Conservation (phyloP, 768 basidiomycete genomes). For the Amanita brunnescens region DNA sequence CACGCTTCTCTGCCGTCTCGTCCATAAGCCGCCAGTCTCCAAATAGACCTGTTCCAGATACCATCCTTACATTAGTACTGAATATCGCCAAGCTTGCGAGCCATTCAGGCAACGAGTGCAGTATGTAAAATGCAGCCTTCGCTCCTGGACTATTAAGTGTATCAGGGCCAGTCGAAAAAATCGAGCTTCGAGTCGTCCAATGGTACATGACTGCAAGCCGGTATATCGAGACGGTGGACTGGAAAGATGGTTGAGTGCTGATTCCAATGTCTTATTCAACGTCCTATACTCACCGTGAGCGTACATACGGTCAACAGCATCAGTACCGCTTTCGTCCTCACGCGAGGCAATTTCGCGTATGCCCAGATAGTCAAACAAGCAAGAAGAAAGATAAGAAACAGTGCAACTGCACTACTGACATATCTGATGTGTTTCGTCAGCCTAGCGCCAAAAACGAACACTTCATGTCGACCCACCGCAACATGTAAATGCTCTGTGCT, state of each 20-base stretch:
- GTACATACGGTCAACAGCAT: slow-evolving; percentile 16
- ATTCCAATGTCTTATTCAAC: neutral
- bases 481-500: slow-evolving; percentile 13
- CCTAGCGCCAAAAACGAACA: neutral
- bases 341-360: slow-evolving; percentile 17
- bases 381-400: slow-evolving; percentile 8
- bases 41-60: slow-evolving; percentile 23
- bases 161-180: slow-evolving; percentile 22
- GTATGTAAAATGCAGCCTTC: slow-evolving; percentile 31
- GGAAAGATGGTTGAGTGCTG: neutral
- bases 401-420: slow-evolving; percentile 13
- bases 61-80: slow-evolving; percentile 22
- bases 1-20: slow-evolving; percentile 19
- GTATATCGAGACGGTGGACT: slow-evolving; percentile 29
- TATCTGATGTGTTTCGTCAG: slow-evolving; percentile 9
- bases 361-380: slow-evolving; percentile 13
- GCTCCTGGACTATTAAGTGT: slow-evolving; percentile 24
- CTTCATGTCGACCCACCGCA: neutral
- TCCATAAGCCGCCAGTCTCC: slow-evolving; percentile 25
- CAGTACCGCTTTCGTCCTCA: slow-evolving; percentile 15
- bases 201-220: slow-evolving; percentile 31
- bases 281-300: slow-evolving; percentile 21
- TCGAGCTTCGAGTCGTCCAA: slow-evolving; percentile 19
- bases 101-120: slow-evolving; percentile 39
- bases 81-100: slow-evolving; percentile 16